Evolutionary conservation across 1,284 basidiomycete genomes (phyloP), one percentile per base, ranked within the genome.

Genomic region (Sphaerobolus stellatus): DNA sequence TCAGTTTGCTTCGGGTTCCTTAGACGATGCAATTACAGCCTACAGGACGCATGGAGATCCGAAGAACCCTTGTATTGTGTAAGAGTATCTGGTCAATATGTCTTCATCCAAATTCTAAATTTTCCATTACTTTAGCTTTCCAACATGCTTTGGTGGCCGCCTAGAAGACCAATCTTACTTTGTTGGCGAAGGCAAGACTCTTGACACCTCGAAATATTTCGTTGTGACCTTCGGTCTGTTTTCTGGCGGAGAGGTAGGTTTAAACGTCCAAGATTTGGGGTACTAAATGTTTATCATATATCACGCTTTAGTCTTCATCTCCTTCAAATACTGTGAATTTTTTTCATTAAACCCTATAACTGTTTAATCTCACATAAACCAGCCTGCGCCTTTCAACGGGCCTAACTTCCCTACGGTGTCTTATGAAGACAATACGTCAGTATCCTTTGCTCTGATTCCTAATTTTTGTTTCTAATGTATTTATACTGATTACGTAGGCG

Each of bases 391-490:
- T 0, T 69, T 74, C 56, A 72, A 73, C 48, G 75, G 74, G 1
- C 68, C 75, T 14, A 75, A 75, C 56, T 76, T 76, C 54, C 78
- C 77, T 9, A 64, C 58, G 11, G 65, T 69, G 25, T 67, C 69
- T 22, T 84, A 84, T 61, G 77, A 80, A 61, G 82, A 84, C 57
- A 84, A 84, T 56, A 77, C 82, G 81, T 81, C 54, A 68, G 74
- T 50, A 18, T 18, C 33, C 44, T 28, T 28, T 46, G 25, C 5
- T 44, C 16, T 29, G 7, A 7, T 24, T 47, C n/a, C n/a, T n/a
- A 25, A 22, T 28, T 27, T 28, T 24, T 11, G 4, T 4, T 24
- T 22, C 2, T 24, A 43, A 43, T 43, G 22, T 8, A 6, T 43
- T 18, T 8, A n/a, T 43, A 8, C 28, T 43, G 22, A 11, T 11